Base-by-base conservation (phyloP, 192 early-diverging fungal species). In the Rhizophagus clarus region DNA sequence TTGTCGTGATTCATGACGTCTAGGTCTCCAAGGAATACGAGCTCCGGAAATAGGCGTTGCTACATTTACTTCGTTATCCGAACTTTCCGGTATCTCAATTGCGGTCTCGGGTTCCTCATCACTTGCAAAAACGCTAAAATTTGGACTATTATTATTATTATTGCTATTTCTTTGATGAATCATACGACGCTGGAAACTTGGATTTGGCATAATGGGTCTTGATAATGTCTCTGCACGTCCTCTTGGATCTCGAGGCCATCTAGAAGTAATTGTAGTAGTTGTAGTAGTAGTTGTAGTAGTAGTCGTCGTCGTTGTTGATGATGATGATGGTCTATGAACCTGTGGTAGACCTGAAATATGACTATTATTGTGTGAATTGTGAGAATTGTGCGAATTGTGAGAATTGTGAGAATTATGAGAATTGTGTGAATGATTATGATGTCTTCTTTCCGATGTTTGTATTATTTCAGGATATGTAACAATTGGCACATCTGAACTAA, bases 81-180 rank as follows among this genome's bases (percentile, higher is more conserved):
- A 61, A 42, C 61, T 76, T 34, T 76, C 75, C 17, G 60, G 61
- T 3, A 76, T 2, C 12, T 76, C 75, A 63, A 64, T 76, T 11
- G 8, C 5, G 29, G 9, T 47, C 28, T 64, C 61, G 1, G 31
- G 61, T 37, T 76, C 75, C 5, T 76, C 75, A 45, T 76, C 75
- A 76, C 37, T 76, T 64, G 10, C 28, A 42, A 64, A 11, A 10
- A 29, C 28, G 17, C 12, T 42, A 64, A 42, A 17, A 28, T 26
- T n/a, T 61, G 75, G 20, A 63, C 32, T 20, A 24, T 76, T 31
- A 34, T 20, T 17, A 63, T 20, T 20, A 61, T 40, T 34, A 72
- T 72, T 72, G 32, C 5, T n/a, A 64, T 40, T 37, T 64, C 20
- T 45, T 45, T 37, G 74, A 64, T 22, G 31, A 1, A 63, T 66